Base-by-base conservation (phyloP, 2,329 filamentous ascomycete species). In the Bipolaris bicolor region DNA sequence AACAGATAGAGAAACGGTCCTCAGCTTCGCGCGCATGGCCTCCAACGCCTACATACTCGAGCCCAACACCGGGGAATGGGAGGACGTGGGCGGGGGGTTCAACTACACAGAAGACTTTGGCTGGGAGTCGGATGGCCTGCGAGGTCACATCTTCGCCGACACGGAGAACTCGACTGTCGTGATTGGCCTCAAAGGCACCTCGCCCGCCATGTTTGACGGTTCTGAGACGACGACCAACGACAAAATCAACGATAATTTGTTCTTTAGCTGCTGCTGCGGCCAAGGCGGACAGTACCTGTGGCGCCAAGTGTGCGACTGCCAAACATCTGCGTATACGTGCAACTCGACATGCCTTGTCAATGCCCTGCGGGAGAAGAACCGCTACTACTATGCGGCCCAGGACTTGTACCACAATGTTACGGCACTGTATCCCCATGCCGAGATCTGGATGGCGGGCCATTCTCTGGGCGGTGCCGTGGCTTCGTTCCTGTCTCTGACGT, bases 231-330 rank as follows among this genome's bases (percentile, higher is more conserved):
- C 94, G 0, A 96, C 92, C 24, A 97, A 97, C 66, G 95, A 99
- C 79, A 99, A 99, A 80, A 82, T 93, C 70, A 99, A 98, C 75
- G 95, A 99, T 78, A 99, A 99, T 73, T 83, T 99, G 9, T 97
- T 96, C 78, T 97, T 97, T 79, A 96, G 93, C 72, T 99, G 95
- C 79, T 99, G 95, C 77, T 99, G 95, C 77, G 95, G 88, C 3
- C 92, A 97, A 78, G 93, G 96, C 68, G 92, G 93, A 0, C 91
- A 92, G 63, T 92, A 88, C 79, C 87, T 92, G 15, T 97, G 92
- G 89, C 88, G 90, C 59, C 90, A 96, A 73, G 92, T 97, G 54
- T 99, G 95, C 77, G 90, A 97, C 75, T 99, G 95, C 74, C 91
- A 92, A 61, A 91, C 90, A 1, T 86, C 87, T 10, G 91, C 92